Percentiles rank a stretch among this genome's conserved stretches.
phyloP scores from a whole-genome alignment of 495 filamentous ascomycete species.

The Schizothecium vesticola region DNA sequence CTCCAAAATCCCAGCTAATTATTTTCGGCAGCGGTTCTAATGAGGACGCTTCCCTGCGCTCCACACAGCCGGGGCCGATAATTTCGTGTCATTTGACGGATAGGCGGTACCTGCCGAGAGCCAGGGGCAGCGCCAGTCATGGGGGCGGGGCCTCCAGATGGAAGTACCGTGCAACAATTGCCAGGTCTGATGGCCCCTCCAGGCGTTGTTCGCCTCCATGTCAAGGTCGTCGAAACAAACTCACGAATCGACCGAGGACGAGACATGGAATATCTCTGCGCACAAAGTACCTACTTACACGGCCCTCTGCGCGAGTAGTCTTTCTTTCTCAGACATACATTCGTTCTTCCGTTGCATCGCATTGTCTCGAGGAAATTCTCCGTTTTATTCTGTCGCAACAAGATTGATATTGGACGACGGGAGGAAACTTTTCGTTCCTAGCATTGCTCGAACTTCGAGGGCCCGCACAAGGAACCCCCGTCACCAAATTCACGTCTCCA shows the following conservation, averaged over 20 bases:
- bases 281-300: not conserved
- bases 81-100: constrained; percentile 29
- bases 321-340: not conserved
- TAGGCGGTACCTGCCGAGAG: constrained; percentile 20
- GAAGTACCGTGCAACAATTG: constrained; percentile 16
- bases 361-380: not conserved
- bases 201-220: not conserved
- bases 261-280: not conserved
- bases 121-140: not conserved
- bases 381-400: not conserved
- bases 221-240: not conserved
- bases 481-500: not conserved
- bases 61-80: constrained; percentile 21
- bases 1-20: constrained; percentile 7
- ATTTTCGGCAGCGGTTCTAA: constrained; percentile 20
- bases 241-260: not conserved
- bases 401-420: not conserved
- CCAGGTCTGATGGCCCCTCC: not conserved
- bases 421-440: not conserved
- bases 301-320: too few relatives aligned
- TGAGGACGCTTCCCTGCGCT: constrained; percentile 27
- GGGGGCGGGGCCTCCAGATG: not conserved
- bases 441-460: not conserved
- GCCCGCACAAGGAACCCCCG: not conserved
- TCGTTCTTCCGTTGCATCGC: not conserved